Evolutionary conservation across 73 alveolate genomes (phyloP), one percentile per base, ranked within the genome.

Genomic region (Symbiodinium natans): DNA sequence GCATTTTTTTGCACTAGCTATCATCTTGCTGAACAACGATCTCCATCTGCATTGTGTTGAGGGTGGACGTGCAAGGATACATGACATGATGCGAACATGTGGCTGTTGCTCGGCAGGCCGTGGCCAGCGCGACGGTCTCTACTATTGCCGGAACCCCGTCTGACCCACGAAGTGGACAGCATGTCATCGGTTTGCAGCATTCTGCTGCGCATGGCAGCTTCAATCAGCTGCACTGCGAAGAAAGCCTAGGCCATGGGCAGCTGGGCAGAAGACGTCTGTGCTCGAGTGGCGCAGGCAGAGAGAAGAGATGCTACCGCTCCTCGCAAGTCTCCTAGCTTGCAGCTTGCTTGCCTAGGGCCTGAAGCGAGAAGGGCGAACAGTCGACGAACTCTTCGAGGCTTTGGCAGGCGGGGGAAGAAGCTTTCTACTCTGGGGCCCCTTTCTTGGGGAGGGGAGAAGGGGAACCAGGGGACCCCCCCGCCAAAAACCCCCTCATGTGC

Each of bases 181-280:
- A n/a, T n/a, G n/a, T n/a, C n/a, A n/a, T n/a, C n/a, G n/a, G n/a
- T n/a, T n/a, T n/a, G n/a, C n/a, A n/a, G n/a, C n/a, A n/a, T n/a
- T n/a, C n/a, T n/a, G n/a, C n/a, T n/a, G n/a, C n/a, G n/a, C 59
- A 46, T 9, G 59, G 6, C 59, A 6, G 13, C 21, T 46, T 46
- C 59, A 46, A 46, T 6, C 13, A 46, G 59, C 59, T 46, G 59
- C 59, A 46, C 59, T 46, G 6, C 13, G 59, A 46, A 46, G 6
- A 46, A 46, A 0, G 63, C 71, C 42, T 17, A 87, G 94, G 94
- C 94, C 84, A 34, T 87, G 38, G 94, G 94, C 59, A 87, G 94
- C 33, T 87, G 94, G 94, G 94, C 94, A 0, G 94, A 87, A 38
- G 94, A 87, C 17, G 84, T 87, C 21, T 87, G 94, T 82, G 84